Base-by-base conservation (phyloP, 2,329 filamentous ascomycete genomes). In the Aspergillus proliferans region DNA sequence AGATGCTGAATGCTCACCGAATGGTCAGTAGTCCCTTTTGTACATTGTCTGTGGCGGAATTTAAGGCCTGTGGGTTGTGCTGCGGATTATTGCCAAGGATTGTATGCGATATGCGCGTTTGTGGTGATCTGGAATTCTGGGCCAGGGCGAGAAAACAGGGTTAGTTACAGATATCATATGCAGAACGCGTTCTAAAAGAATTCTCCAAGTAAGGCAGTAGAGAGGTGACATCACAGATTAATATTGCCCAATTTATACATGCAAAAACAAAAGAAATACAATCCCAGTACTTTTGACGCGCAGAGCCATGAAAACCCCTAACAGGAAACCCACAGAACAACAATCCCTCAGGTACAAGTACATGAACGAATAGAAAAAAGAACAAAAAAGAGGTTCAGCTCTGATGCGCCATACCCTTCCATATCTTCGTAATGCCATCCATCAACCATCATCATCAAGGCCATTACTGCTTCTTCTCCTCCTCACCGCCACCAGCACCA, bases 401-500 rank as follows among this genome's bases (percentile, higher is more conserved):
- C 45, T 41, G 41, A 48, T 24, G 38, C 50, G 49, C 46, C 49
- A 43, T 43, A 42, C 36, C 33, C 41, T 38, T 43, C 24, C 43
- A 36, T 10, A 47, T 42, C 44, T 33, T 36, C 21, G 22, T 40
- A 42, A 45, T 28, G 39, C 42, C 49, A 47, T 52, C 39, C n/a
- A 19, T 42, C 19, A 22, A 15, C 19, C 19, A 9, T 42, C 21
- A 14, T n/a, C 19, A 15, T 18, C 18, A n/a, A 15, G 6, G n/a
- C 34, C 18, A 8, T 19, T 21, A 19, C 38, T 18, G 10, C 18
- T 53, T 54, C 56, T 64, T 53, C 54, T 64, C 58, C 50, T 62
- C 55, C 38, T 40, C 38, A 39, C 57, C 56, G 21, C 57, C 57
- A 43, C 68, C 62, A 45, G 65, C 65, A 42, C 75, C 75, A 54